Evolutionary conservation across 2,329 filamentous ascomycete species (phyloP).

Genomic region (Ascochyta lentis): DNA sequence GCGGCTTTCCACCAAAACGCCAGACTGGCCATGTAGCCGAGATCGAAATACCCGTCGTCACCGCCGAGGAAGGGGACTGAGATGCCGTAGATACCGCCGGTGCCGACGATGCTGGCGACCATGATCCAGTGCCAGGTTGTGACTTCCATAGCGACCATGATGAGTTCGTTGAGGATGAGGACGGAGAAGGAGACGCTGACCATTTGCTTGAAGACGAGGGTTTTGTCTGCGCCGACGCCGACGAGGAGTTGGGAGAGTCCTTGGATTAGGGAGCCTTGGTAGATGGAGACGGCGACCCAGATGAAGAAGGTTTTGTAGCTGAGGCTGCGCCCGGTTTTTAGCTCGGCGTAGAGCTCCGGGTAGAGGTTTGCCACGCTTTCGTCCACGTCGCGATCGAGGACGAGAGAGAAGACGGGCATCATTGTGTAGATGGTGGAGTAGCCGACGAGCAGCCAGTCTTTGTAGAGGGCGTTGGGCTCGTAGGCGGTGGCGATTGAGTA

Average conservation of each 20-base stretch:
- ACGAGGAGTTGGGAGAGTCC: slow-evolving; percentile 90
- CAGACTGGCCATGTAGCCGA: slow-evolving; percentile 76
- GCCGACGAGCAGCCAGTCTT: slow-evolving; percentile 94
- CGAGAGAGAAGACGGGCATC: slow-evolving; percentile 87
- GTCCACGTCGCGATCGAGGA: slow-evolving; percentile 94
- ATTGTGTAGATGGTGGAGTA: slow-evolving; percentile 98
- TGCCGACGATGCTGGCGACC: slow-evolving; percentile 84
- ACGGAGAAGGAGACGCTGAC: slow-evolving; percentile 91
- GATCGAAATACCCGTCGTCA: slow-evolving; percentile 74
- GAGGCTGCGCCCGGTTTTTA: slow-evolving; percentile 86
- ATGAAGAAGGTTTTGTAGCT: slow-evolving; percentile 95
- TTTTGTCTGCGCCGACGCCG: slow-evolving; percentile 62
- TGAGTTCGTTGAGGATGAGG: slow-evolving; percentile 88
- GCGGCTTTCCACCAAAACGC: slow-evolving; percentile 88
- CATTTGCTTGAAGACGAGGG: slow-evolving; percentile 62
- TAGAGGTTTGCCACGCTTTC: slow-evolving; percentile 93
- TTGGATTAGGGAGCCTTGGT: slow-evolving; percentile 95
- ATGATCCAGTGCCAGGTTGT: slow-evolving; percentile 97
- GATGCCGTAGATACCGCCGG: slow-evolving; percentile 78
- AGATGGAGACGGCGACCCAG: slow-evolving; percentile 94
- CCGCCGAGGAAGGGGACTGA: slow-evolving; percentile 83
- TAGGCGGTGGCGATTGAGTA: slow-evolving; percentile 93
- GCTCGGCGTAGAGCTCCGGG: slow-evolving; percentile 95
- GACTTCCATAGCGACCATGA: slow-evolving; percentile 97
- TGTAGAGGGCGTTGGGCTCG: slow-evolving; percentile 90